Percentiles rank a stretch among this genome's conserved stretches.
Evolutionary conservation across 169 alveolate species (phyloP).

Genomic region (Amoebophrya sp.): DNA sequence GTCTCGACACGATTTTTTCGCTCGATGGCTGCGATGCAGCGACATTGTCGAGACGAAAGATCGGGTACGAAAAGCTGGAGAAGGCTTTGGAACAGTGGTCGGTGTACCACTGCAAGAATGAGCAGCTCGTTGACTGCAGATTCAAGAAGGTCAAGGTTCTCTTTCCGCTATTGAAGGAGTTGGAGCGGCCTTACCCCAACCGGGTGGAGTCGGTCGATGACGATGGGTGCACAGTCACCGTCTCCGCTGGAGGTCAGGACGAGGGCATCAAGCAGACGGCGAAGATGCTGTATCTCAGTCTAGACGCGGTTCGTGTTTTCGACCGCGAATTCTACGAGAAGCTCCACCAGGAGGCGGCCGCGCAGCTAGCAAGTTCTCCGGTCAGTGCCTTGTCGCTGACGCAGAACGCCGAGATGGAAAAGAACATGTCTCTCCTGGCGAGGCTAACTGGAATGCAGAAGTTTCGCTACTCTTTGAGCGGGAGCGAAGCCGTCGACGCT

Average conservation of each 20-base stretch:
- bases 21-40: not conserved
- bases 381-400: not conserved
- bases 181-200: not conserved
- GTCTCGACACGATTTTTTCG: not conserved
- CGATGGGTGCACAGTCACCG: not conserved
- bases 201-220: not conserved
- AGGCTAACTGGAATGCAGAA: not conserved
- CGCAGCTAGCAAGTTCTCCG: not conserved
- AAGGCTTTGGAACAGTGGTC: not conserved
- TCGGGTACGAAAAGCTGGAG: not conserved
- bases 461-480: not conserved
- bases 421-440: not conserved
- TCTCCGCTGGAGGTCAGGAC: not conserved
- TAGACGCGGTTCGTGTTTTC: not conserved
- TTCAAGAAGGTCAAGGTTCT: slow-evolving; percentile 12
- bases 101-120: not conserved
- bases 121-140: not conserved
- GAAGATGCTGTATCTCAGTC: not conserved
- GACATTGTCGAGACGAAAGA: not conserved
- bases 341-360: not conserved
- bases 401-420: not conserved
- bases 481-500: slow-evolving; percentile 1
- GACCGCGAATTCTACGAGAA: not conserved
- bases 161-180: not conserved
- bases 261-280: not conserved